Base-by-base conservation (phyloP, 2,329 filamentous ascomycete species). In the Neofusicoccum laricinum region DNA sequence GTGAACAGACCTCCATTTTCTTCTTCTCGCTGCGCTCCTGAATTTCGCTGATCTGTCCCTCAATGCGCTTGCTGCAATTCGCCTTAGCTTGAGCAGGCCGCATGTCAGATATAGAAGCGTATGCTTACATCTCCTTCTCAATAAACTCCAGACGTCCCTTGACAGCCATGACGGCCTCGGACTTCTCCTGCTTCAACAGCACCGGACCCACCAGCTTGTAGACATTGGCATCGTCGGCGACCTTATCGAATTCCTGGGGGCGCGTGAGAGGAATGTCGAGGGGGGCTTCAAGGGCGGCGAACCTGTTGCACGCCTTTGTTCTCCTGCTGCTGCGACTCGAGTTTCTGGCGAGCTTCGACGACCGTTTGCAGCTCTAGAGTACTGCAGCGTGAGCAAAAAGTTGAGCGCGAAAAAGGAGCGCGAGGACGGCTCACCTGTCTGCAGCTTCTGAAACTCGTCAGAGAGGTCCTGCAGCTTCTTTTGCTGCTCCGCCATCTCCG, bases 161-260 rank as follows among this genome's bases (percentile, higher is more conserved):
- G 17, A 99, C 95, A 0, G 93, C 93, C 82, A 91, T 90, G 68
- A 93, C 88, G 0, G 95, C 95, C 76, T 99, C 95, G 1, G 87
- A 81, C 77, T 91, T 93, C 65, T 98, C 95, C 78, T 99, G 95
- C 83, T 98, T 97, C 72, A 99, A 79, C 41, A 99, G 81, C 6
- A 98, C 91, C 0, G 95, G 95, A 0, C 95, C 95, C 51, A 97
- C 88, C 46, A 97, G 87, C 80, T 98, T 99, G 86, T 96, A 99
- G 77, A 99, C 96, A 68, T 88, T 92, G 72, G 96, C 90, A 70
- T 90, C 90, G 41, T 93, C 89, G 71, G 88, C 86, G 65, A 98
- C 83, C 62, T 85, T 84, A 45, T 87, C 84, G 76, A 98, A 98
- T 78, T 98, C 94, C 89, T 95, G 68, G 19, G n/a, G 15, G 43